These are phyloP conservation scores for Monoraphidium neglectum DNA, from an alignment of 139 green algal genomes.

Conservation along the genomic window DNA sequence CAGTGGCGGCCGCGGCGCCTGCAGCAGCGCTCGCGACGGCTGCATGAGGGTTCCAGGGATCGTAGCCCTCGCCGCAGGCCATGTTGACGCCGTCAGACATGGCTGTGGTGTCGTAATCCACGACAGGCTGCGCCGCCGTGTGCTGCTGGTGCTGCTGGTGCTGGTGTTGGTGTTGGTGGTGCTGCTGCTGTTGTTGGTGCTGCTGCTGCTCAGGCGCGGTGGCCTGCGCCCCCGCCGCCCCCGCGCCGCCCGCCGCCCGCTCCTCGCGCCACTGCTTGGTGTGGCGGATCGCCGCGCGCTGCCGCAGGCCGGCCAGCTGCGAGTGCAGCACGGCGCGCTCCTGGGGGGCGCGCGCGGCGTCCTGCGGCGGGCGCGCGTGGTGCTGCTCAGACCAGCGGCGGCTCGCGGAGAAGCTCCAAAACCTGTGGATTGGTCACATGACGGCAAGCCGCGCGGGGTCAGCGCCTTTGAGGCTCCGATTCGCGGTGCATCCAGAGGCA, in stretches of 20 bases:
- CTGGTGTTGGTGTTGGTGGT: neutral
- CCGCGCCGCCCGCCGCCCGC: neutral
- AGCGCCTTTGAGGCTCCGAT: too few relatives aligned
- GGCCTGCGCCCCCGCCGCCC: neutral
- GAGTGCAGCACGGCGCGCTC: slow-evolving; percentile 18
- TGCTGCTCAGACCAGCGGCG: neutral
- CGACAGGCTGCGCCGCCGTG: neutral
- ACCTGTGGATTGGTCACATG: neutral
- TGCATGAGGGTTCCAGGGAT: neutral
- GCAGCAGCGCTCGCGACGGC: slow-evolving; percentile 11
- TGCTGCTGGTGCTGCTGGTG: slow-evolving; percentile 2
- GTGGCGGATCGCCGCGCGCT: slow-evolving; percentile 43
- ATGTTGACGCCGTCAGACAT: slow-evolving; percentile 35
- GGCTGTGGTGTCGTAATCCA: slow-evolving; percentile 19
- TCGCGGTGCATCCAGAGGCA: too few relatives aligned
- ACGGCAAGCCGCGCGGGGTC: too few relatives aligned
- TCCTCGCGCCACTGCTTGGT: slow-evolving; percentile 6
- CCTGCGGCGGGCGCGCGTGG: slow-evolving; percentile 3
- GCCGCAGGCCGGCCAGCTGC: slow-evolving; percentile 47
- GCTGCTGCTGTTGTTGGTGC: too few relatives aligned
- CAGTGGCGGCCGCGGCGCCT: slow-evolving; percentile 4
- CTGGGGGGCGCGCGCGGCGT: neutral
- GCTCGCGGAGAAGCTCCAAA: neutral
- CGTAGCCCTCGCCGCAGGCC: neutral
- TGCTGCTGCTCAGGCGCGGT: neutral